Conservation (phyloP, 805 yeast species). For the Wickerhamiella lipophila region DNA sequence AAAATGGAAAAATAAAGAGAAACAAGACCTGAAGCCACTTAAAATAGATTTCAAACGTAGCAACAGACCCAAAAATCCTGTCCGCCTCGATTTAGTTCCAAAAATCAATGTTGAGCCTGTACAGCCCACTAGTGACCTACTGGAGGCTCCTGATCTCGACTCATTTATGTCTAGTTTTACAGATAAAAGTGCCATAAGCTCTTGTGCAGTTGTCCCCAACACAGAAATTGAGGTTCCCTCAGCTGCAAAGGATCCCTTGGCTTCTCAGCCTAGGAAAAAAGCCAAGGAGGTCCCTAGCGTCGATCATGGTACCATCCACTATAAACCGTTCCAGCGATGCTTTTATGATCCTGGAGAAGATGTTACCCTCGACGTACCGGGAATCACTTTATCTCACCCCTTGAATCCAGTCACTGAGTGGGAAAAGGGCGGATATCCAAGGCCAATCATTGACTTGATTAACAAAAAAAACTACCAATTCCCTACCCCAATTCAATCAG, state of each 20-base stretch:
- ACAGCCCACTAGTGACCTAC: neutral
- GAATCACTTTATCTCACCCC: neutral
- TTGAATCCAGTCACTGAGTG: slow-evolving; percentile 41
- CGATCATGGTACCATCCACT: slow-evolving; percentile 34
- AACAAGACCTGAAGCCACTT: neutral
- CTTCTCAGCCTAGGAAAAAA: neutral
- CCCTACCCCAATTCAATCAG: slow-evolving; percentile 86
- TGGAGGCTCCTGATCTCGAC: neutral
- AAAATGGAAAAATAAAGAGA: slow-evolving; percentile 1
- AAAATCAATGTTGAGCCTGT: neutral
- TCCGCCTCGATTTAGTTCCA: neutral
- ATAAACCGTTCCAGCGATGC: slow-evolving; percentile 24
- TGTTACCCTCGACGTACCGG: neutral
- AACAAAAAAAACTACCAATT: slow-evolving; percentile 38
- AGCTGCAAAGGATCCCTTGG: no score
- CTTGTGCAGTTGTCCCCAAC: no score
- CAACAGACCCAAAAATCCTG: neutral
- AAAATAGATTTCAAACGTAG: neutral
- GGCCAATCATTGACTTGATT: slow-evolving; percentile 41
- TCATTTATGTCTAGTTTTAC: neutral
- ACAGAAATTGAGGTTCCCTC: no score
- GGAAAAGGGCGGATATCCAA: slow-evolving; percentile 70
- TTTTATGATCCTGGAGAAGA: slow-evolving; percentile 6
- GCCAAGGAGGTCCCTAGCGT: slow-evolving; percentile 31
- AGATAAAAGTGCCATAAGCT: neutral